A percentile compares a stretch with the other conserved stretches of the same genome.
Conservation (phyloP, 2,329 filamentous ascomycete genomes). For the Penicillium oxalicum region DNA sequence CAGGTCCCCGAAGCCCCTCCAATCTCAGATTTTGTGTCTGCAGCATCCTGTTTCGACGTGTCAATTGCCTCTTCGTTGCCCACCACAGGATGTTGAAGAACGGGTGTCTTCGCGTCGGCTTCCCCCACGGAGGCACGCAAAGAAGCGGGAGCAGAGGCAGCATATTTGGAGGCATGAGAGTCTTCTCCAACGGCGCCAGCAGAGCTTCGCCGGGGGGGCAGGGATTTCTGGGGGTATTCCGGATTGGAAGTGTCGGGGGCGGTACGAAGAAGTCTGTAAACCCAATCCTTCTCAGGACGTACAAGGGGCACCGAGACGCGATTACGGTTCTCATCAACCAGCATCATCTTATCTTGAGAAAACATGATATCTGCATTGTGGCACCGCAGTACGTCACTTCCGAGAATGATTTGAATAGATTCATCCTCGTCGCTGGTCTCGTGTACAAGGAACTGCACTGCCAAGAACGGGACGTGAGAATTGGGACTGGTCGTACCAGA, state of each 20-base stretch:
- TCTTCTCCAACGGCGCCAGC: conserved; percentile 32
- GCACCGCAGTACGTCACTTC: conserved; percentile 77
- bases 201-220: conserved; percentile 18
- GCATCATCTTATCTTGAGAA: conserved; percentile 80
- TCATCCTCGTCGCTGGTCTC: conserved; percentile 46
- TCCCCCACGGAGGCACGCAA: conserved; percentile 21
- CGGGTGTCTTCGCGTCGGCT: conserved; percentile 18
- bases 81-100: not conserved
- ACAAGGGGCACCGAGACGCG: conserved; percentile 88
- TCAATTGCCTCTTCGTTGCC: not conserved
- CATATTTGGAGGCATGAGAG: conserved; percentile 16
- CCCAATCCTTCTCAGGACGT: conserved; percentile 75
- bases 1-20: conserved; percentile 64
- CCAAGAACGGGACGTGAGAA: conserved; percentile 75
- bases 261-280: conserved; percentile 72
- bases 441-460: conserved; percentile 69
- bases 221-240: conserved; percentile 1
- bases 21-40: conserved; percentile 34
- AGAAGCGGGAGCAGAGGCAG: conserved; percentile 23
- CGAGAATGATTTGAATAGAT: conserved; percentile 76
- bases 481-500: conserved; percentile 67
- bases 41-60: conserved; percentile 17
- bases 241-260: conserved; percentile 29
- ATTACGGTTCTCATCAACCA: conserved; percentile 80
- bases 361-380: conserved; percentile 89